Conservation (phyloP, 345 rosid species). For the Acer campestre region DNA sequence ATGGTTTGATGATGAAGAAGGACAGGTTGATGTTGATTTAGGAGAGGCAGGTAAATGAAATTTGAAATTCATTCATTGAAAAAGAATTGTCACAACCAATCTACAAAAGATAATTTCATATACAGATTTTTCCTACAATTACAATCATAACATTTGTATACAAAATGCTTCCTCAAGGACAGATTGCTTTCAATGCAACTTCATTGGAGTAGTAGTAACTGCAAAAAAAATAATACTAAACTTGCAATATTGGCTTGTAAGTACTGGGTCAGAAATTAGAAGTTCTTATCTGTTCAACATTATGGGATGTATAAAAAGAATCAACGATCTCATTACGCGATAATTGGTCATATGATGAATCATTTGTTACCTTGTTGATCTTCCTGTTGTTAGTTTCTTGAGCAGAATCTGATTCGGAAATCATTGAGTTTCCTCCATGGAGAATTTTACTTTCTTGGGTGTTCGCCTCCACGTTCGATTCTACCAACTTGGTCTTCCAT, state of each 20-base stretch:
- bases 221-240: neutral
- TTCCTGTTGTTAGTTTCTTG: slow-evolving; percentile 12
- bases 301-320: slow-evolving; percentile 24
- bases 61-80: no score
- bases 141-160: no score
- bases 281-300: slow-evolving; percentile 28
- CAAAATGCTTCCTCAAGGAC: neutral
- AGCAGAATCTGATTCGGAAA: slow-evolving; percentile 1
- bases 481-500: slow-evolving; percentile 44
- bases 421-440: neutral
- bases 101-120: no score
- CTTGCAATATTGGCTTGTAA: neutral
- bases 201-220: slow-evolving; percentile 1
- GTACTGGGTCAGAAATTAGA: slow-evolving; percentile 9
- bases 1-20: no score
- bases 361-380: neutral
- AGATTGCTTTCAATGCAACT: neutral
- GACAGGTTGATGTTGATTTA: no score
- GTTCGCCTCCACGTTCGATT: slow-evolving; percentile 10
- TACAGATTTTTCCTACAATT: no score
- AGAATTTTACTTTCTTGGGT: neutral
- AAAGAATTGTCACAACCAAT: no score
- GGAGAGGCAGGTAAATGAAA: no score
- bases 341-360: slow-evolving; percentile 9
- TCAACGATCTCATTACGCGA: slow-evolving; percentile 29